Percentiles rank a stretch among this genome's conserved stretches.
Evolutionary conservation across 805 yeast genomes (phyloP).

Genomic region (Millerozyma acaciae): DNA sequence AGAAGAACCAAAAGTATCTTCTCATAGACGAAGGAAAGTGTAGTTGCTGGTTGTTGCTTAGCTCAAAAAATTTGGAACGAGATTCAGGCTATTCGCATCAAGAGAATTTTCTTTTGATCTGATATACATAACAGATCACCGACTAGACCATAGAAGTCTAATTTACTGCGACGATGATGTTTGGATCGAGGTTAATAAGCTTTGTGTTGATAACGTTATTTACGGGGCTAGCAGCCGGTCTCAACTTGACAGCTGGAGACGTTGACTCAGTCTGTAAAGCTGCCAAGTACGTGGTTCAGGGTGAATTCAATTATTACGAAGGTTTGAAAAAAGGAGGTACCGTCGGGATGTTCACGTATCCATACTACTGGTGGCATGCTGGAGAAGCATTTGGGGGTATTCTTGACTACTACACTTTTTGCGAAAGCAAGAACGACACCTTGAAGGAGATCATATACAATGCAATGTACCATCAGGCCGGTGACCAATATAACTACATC

Average conservation of each 20-base stretch:
- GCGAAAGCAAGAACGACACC: conserved; percentile 31
- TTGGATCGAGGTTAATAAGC: no score
- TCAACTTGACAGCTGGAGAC: conserved; percentile 37
- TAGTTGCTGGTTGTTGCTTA: no score
- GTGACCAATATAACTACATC: conserved; percentile 37
- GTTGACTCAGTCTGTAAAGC: conserved; percentile 40
- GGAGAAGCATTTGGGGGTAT: conserved; percentile 50
- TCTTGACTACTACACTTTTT: conserved; percentile 36
- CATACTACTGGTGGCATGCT: conserved; percentile 54
- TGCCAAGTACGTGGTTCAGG: conserved; percentile 30
- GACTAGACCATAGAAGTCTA: no score
- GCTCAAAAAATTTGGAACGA: no score
- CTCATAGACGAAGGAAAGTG: no score
- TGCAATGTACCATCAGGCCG: conserved; percentile 43
- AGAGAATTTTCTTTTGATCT: no score
- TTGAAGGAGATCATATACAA: conserved; percentile 26
- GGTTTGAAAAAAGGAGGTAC: conserved; percentile 42
- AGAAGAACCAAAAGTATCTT: no score
- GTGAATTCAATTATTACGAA: conserved; percentile 44
- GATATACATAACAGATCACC: no score
- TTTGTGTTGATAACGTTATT: no score
- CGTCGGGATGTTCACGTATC: conserved; percentile 42
- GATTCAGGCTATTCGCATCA: no score
- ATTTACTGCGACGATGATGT: no score
- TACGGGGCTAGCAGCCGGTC: no score